These are phyloP conservation scores for Puccinia triticina DNA, from an alignment of 1,284 basidiomycete genomes.

Conservation along the genomic window DNA sequence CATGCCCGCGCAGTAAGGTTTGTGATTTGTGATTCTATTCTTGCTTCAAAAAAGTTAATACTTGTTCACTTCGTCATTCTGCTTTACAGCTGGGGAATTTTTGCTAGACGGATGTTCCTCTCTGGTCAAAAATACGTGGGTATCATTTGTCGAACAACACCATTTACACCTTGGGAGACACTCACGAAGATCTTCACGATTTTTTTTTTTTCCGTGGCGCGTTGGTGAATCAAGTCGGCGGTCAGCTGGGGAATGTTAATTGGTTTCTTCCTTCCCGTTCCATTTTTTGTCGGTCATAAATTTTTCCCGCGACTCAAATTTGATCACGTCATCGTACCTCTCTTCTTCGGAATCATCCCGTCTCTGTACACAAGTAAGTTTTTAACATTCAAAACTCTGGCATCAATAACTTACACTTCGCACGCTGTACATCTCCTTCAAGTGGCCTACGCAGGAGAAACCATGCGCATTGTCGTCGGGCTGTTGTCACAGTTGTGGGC, in stretches of 20 bases:
- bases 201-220: not conserved
- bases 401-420: not conserved
- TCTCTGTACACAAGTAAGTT: constrained; percentile 3
- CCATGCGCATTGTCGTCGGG: constrained; percentile 22
- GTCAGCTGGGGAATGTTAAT: constrained; percentile 6
- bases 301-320: constrained; percentile 21
- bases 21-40: not conserved
- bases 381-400: not conserved
- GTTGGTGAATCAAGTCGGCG: not conserved
- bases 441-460: constrained; percentile 31
- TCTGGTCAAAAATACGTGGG: constrained; percentile 31
- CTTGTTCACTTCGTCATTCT: not conserved
- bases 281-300: constrained; percentile 32
- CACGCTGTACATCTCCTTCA: not conserved
- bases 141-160: not conserved
- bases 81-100: constrained; percentile 36
- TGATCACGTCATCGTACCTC: constrained; percentile 11
- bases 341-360: constrained; percentile 13
- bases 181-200: not conserved
- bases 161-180: too few relatives aligned
- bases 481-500: constrained; percentile 43
- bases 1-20: constrained; percentile 29
- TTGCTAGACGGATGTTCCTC: constrained; percentile 20
- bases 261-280: constrained; percentile 26
- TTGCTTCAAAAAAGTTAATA: not conserved